Evolutionary conservation across 2,329 filamentous ascomycete genomes (phyloP).

Genomic region (Pseudocercospora fuligena): DNA sequence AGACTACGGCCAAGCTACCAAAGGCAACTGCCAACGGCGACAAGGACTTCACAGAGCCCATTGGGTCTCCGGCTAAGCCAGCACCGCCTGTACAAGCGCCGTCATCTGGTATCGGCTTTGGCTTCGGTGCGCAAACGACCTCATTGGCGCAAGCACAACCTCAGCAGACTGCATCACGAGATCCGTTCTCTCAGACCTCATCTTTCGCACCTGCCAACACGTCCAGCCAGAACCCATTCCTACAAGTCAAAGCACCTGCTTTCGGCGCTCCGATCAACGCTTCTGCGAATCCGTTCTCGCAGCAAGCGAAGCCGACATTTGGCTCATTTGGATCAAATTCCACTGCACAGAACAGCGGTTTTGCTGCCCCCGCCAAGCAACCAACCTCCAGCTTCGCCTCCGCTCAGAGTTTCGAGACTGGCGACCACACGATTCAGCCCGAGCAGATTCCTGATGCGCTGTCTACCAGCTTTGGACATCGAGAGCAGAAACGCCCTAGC

Average conservation of each 20-base stretch:
- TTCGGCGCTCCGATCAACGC: neutral
- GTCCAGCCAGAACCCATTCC: constrained; percentile 16
- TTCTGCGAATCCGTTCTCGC: constrained; percentile 22
- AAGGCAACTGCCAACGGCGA: neutral
- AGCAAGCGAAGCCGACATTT: constrained; percentile 11
- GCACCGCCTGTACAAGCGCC: neutral
- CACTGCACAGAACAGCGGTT: neutral
- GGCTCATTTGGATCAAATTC: neutral
- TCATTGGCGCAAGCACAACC: neutral
- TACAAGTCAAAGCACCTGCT: neutral
- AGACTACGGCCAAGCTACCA: neutral
- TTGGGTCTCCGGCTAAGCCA: neutral
- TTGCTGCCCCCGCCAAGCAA: constrained; percentile 1
- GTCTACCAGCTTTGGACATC: constrained; percentile 30
- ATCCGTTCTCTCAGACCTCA: constrained; percentile 23
- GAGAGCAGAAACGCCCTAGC: constrained; percentile 6
- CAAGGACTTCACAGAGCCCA: neutral
- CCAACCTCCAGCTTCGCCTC: constrained; percentile 18
- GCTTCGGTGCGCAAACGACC: constrained; percentile 7
- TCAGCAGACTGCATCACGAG: constrained; percentile 9
- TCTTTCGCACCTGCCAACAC: constrained; percentile 18
- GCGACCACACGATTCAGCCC: constrained; percentile 31
- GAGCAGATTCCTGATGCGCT: constrained; percentile 31
- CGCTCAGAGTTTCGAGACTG: constrained; percentile 6
- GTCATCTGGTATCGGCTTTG: constrained; percentile 4